Percentiles rank a stretch among this genome's conserved stretches.
Conservation (phyloP, 208 protist species). For the Crithidia brevicula region DNA sequence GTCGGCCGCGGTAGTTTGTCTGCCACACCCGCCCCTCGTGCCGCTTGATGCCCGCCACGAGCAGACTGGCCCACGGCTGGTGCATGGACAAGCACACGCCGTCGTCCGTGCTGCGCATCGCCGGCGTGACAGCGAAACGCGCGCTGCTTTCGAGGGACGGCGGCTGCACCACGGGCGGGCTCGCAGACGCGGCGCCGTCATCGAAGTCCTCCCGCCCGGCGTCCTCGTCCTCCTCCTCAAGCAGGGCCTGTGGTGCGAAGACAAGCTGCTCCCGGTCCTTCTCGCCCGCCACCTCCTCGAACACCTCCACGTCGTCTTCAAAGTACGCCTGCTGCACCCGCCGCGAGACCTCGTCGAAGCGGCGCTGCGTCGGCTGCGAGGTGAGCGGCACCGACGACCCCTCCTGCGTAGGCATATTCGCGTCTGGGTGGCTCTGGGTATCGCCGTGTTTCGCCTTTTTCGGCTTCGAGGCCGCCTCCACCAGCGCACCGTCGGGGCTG, state of each 20-base stretch:
- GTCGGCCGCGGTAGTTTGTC: conserved; percentile 81
- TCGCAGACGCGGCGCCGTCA: background rate
- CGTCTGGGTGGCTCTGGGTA: conserved; percentile 1
- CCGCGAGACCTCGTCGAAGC: conserved; percentile 63
- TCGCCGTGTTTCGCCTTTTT: conserved; percentile 15
- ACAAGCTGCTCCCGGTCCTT: conserved; percentile 29
- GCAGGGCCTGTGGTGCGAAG: conserved; percentile 31
- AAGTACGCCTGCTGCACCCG: conserved; percentile 91
- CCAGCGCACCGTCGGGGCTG: conserved; percentile 58
- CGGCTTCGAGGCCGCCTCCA: conserved; percentile 16
- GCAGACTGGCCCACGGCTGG: conserved; percentile 92
- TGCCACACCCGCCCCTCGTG: conserved; percentile 91
- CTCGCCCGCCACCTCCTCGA: conserved; percentile 39
- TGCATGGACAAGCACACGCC: conserved; percentile 93
- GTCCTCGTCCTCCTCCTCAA: conserved; percentile 23
- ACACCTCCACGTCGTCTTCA: conserved; percentile 77
- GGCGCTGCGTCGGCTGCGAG: conserved; percentile 25
- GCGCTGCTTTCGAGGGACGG: conserved; percentile 7
- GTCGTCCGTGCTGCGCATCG: conserved; percentile 79
- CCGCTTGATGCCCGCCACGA: conserved; percentile 92
- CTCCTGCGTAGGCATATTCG: conserved; percentile 10
- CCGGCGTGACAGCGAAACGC: conserved; percentile 49
- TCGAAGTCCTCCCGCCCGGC: conserved; percentile 18
- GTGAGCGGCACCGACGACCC: conserved; percentile 18
- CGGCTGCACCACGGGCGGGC: conserved; percentile 11